Conservation (phyloP, 257 asterid genomes). For the Nicotiana knightiana region DNA sequence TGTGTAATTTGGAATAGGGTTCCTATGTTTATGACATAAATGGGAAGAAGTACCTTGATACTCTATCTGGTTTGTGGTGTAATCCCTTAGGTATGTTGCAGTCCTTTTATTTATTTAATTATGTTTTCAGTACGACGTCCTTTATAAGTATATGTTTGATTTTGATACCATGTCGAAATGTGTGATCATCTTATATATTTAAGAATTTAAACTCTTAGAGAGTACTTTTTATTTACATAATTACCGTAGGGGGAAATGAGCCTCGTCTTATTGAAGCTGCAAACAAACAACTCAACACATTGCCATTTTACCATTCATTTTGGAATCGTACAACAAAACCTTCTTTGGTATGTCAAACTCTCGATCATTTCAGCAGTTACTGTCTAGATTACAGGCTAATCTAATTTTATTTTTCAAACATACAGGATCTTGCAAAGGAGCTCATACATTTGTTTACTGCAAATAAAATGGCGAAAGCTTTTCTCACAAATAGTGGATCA, state of each 20-base stretch:
- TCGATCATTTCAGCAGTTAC: background rate
- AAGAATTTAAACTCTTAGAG: too few relatives aligned
- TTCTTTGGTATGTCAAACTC: conserved; percentile 47
- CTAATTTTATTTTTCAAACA: conserved; percentile 6
- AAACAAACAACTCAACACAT: conserved; percentile 62
- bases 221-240: too few relatives aligned
- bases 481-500: conserved; percentile 90
- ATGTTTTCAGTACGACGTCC: too few relatives aligned
- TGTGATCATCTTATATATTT: too few relatives aligned
- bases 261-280: conserved; percentile 91
- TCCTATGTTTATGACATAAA: conserved; percentile 70
- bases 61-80: conserved; percentile 97
- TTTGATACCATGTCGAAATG: too few relatives aligned
- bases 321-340: conserved; percentile 97
- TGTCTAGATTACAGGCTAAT: background rate
- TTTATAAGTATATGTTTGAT: too few relatives aligned
- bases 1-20: conserved; percentile 37
- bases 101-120: too few relatives aligned
- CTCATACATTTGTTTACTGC: conserved; percentile 70
- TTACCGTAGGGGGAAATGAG: conserved; percentile 66
- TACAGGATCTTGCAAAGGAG: conserved; percentile 82
- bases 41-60: conserved; percentile 80
- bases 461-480: conserved; percentile 65
- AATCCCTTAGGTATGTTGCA: conserved; percentile 55
- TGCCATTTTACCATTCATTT: conserved; percentile 94